phyloP scores from a whole-genome alignment of 169 alveolate species.

The Eimeria acervulina region DNA sequence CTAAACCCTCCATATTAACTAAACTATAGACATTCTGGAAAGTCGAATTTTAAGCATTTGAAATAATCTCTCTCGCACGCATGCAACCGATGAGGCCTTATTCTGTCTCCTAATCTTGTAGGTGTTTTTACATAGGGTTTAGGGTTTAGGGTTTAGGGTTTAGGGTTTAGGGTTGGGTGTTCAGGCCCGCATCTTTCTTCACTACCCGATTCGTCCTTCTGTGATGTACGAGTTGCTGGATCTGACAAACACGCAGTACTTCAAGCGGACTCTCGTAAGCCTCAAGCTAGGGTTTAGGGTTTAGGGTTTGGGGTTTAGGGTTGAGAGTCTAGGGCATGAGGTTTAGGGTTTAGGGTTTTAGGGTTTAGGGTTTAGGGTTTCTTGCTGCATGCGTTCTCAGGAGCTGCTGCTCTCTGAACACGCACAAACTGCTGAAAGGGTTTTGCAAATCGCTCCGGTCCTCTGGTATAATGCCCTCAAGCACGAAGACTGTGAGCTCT shows the following conservation, averaged over 20 bases:
- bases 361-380: slow-evolving; percentile 29
- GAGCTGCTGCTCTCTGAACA: slow-evolving; percentile 78
- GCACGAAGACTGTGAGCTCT: slow-evolving; percentile 57
- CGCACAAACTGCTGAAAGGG: slow-evolving; percentile 46
- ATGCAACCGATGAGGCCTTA: too few species aligned
- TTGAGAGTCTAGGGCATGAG: background rate
- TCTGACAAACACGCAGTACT: slow-evolving; percentile 42
- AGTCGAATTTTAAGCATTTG: too few species aligned
- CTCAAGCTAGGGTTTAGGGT: background rate
- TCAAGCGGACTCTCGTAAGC: slow-evolving; percentile 70
- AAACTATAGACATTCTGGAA: too few species aligned
- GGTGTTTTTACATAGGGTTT: background rate
- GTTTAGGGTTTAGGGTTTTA: background rate
- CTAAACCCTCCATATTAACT: too few species aligned
- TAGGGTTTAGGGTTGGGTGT: background rate
- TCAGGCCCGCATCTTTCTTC: slow-evolving; percentile 80
- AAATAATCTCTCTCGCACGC: too few species aligned
- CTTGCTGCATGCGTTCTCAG: slow-evolving; percentile 2
- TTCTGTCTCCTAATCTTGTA: too few species aligned
- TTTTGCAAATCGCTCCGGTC: slow-evolving; percentile 62
- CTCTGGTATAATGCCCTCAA: slow-evolving; percentile 60
- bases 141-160: slow-evolving; percentile 61
- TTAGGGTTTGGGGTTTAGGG: slow-evolving; percentile 10
- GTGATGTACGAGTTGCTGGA: slow-evolving; percentile 78
- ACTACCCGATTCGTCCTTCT: slow-evolving; percentile 70